Evolutionary conservation across 176 grass and related monocot genomes (phyloP).

Genomic region (Aegilops speltoides): DNA sequence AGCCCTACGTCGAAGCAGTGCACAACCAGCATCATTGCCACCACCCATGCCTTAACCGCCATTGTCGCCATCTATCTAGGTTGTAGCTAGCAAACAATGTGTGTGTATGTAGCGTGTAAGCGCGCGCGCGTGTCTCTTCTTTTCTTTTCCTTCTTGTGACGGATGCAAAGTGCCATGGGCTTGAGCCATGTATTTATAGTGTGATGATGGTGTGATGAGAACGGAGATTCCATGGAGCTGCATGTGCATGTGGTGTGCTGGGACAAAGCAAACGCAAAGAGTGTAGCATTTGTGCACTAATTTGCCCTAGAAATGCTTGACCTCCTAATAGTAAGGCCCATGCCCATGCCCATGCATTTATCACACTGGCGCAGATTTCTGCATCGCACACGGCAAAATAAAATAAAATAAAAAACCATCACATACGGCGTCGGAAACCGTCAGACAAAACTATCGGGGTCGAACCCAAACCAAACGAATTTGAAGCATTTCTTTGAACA

Average conservation of each 20-base stretch:
- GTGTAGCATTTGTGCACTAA: slow-evolving; percentile 5
- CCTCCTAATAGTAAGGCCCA: not conserved
- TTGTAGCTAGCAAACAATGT: not conserved
- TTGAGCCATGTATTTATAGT: slow-evolving; percentile 37
- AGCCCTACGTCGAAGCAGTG: not conserved
- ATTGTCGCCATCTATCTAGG: not conserved
- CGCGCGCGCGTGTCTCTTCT: not conserved
- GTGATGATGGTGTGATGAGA: not conserved
- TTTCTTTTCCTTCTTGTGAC: not conserved
- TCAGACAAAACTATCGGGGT: no score
- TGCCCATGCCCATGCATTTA: not conserved
- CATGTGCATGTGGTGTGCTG: not conserved
- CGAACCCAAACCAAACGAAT: no score
- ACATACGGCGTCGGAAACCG: no score
- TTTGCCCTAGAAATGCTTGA: not conserved
- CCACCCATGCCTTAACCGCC: slow-evolving; percentile 20
- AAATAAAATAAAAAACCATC: no score
- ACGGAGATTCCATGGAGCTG: not conserved
- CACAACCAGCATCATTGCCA: slow-evolving; percentile 13
- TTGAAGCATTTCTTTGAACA: no score
- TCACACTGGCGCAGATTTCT: no score
- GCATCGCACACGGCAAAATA: no score
- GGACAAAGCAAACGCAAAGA: slow-evolving; percentile 16
- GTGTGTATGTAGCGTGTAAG: not conserved
- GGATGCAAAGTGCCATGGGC: slow-evolving; percentile 8